phyloP scores from a whole-genome alignment of 352 stramenopile species.

The Globisporangium cystogenes region DNA sequence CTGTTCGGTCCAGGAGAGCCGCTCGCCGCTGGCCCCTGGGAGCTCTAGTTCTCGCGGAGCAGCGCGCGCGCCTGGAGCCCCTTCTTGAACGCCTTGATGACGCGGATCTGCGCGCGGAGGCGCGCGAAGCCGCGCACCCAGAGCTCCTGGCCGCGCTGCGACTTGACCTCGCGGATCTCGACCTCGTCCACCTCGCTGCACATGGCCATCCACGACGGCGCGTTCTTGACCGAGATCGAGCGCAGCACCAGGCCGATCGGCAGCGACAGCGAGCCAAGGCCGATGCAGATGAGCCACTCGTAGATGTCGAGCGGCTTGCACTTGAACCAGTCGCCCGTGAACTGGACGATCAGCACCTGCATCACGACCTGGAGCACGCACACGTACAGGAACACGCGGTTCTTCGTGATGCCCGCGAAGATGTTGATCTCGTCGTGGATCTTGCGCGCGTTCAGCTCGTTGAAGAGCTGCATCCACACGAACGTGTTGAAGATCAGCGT shows the following conservation, averaged over 20 bases:
- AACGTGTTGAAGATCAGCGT: slow-evolving; percentile 98
- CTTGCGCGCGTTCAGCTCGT: slow-evolving; percentile 71
- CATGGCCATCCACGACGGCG: slow-evolving; percentile 51
- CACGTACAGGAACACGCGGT: slow-evolving; percentile 91
- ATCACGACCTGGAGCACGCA: slow-evolving; percentile 84
- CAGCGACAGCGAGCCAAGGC: slow-evolving; percentile 39
- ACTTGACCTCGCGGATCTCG: slow-evolving; percentile 25
- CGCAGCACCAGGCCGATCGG: slow-evolving; percentile 49
- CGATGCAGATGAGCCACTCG: slow-evolving; percentile 60
- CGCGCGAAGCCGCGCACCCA: slow-evolving; percentile 48
- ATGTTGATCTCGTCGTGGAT: slow-evolving; percentile 91
- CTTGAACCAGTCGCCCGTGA: slow-evolving; percentile 74
- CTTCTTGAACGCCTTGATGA: slow-evolving; percentile 65
- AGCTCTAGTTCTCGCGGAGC: slow-evolving; percentile 11
- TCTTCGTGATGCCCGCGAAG: slow-evolving; percentile 90
- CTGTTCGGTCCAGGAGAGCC: not conserved
- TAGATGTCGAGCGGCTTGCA: slow-evolving; percentile 30
- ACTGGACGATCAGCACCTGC: slow-evolving; percentile 95
- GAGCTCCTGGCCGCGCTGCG: slow-evolving; percentile 38
- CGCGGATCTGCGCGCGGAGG: slow-evolving; percentile 53
- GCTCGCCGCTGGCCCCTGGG: not conserved
- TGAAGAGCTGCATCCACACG: slow-evolving; percentile 96
- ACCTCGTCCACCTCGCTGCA: slow-evolving; percentile 42
- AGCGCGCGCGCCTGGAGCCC: slow-evolving; percentile 25
- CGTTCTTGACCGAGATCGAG: slow-evolving; percentile 47